A percentile compares a stretch with the other conserved stretches of the same genome.
phyloP scores from a whole-genome alignment of 192 early-diverging fungal species.

The Umbelopsis vinacea region DNA sequence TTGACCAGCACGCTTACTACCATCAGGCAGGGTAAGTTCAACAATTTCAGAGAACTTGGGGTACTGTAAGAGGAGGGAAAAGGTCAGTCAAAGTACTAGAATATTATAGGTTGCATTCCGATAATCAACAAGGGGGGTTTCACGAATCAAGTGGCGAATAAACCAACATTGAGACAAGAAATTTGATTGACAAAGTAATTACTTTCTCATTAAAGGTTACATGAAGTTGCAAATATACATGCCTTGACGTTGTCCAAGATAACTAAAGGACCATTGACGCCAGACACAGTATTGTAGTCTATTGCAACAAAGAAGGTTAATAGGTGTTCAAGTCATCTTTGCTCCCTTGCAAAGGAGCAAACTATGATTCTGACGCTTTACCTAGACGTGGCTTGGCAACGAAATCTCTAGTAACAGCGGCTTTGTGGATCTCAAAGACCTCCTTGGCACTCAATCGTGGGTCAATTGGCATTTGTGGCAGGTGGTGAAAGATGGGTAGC shows the following conservation, averaged over 20 bases:
- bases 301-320: conserved; percentile 4
- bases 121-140: too few species aligned
- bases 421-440: conserved; percentile 78
- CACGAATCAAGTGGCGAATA: too few species aligned
- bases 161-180: too few species aligned
- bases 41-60: conserved; percentile 98
- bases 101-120: too few species aligned
- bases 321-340: conserved; percentile 4
- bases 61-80: conserved; percentile 56
- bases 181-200: too few species aligned
- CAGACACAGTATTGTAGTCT: conserved; percentile 98
- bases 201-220: too few species aligned
- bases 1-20: conserved; percentile 92
- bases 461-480: conserved; percentile 27
- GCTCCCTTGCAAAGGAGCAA: not conserved
- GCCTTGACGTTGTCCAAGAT: conserved; percentile 99
- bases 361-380: conserved; percentile 38
- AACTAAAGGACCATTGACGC: conserved; percentile 98
- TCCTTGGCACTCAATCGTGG: conserved; percentile 55
- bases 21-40: conserved; percentile 95
- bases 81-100: not conserved
- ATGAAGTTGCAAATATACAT: not conserved
- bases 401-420: conserved; percentile 91
- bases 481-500: conserved; percentile 14
- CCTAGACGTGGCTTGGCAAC: conserved; percentile 85